phyloP scores from a whole-genome alignment of 768 basidiomycete species.

The Leucocoprinus leucothites region DNA sequence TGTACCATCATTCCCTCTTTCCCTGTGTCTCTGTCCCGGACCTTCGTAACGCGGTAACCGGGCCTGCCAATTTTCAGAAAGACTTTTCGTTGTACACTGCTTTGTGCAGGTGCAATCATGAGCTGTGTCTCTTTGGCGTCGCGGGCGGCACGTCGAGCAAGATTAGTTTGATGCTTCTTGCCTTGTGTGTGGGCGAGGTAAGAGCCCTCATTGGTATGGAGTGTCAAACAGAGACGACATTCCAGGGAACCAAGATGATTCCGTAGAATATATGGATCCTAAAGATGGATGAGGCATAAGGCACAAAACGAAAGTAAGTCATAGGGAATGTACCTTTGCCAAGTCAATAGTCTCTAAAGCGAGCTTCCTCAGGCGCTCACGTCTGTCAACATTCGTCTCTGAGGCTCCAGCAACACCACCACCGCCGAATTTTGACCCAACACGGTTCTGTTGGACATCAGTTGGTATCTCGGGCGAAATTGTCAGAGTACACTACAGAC shows the following conservation, averaged over 20 bases:
- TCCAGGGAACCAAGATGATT: conserved; percentile 98
- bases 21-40: conserved; percentile 84
- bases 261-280: conserved; percentile 97
- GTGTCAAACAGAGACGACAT: conserved; percentile 94
- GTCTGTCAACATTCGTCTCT: conserved; percentile 92
- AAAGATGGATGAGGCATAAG: conserved; percentile 12
- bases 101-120: conserved; percentile 82
- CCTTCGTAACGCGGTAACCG: conserved; percentile 95
- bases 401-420: conserved; percentile 95
- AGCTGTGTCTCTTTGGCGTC: conserved; percentile 93
- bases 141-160: conserved; percentile 94
- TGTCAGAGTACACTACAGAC: conserved; percentile 31
- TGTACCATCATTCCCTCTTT: conserved; percentile 98
- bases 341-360: conserved; percentile 97
- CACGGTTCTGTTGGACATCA: conserved; percentile 68
- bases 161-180: conserved; percentile 98
- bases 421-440: conserved; percentile 93
- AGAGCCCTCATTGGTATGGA: conserved; percentile 99
- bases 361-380: conserved; percentile 92
- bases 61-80: conserved; percentile 98
- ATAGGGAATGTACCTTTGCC: conserved; percentile 66
- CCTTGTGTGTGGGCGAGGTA: conserved; percentile 99
- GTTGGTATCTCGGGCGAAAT: not conserved
- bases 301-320: not conserved
- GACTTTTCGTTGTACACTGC: conserved; percentile 82